A percentile compares a stretch with the other conserved stretches of the same genome.
phyloP scores from a whole-genome alignment of 108 stramenopile species.

The Heterococcus sp. region DNA sequence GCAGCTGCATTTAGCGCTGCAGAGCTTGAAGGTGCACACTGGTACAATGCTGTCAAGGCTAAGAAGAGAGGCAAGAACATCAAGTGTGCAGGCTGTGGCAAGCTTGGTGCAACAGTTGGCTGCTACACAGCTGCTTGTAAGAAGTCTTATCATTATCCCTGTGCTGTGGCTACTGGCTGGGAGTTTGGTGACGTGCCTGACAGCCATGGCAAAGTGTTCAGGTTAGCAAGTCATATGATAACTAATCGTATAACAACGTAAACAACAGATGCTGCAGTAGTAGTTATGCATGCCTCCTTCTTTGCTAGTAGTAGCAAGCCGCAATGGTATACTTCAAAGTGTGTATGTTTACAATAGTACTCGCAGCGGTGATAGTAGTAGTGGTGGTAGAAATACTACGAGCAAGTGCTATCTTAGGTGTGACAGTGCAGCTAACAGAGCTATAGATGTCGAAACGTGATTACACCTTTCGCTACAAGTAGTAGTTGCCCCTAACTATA shows the following conservation, averaged over 20 bases:
- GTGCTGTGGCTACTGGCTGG: constrained; percentile 30
- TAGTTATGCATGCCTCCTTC: background rate
- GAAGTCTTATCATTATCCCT: constrained; percentile 25
- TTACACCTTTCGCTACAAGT: too few species aligned
- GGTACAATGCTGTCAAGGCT: constrained; percentile 27
- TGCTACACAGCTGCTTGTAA: constrained; percentile 31
- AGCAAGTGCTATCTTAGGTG: too few species aligned
- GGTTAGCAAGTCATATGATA: background rate
- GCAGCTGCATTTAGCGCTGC: background rate
- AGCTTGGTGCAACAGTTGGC: constrained; percentile 26
- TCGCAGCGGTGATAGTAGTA: background rate
- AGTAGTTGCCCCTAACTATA: too few species aligned
- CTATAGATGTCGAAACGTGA: too few species aligned
- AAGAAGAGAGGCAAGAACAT: constrained; percentile 14
- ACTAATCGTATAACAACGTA: background rate
- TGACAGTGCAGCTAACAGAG: too few species aligned
- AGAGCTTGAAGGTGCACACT: constrained; percentile 1
- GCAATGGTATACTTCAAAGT: background rate
- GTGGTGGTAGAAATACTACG: too few species aligned
- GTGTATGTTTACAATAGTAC: background rate
- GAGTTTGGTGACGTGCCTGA: constrained; percentile 16
- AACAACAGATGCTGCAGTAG: background rate
- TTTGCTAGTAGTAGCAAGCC: background rate
- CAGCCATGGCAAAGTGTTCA: constrained; percentile 9
- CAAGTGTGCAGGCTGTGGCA: constrained; percentile 16